These are phyloP conservation scores for Raffaelea deltoideospora DNA, from an alignment of 2,329 filamentous ascomycete genomes.

Conservation along the genomic window DNA sequence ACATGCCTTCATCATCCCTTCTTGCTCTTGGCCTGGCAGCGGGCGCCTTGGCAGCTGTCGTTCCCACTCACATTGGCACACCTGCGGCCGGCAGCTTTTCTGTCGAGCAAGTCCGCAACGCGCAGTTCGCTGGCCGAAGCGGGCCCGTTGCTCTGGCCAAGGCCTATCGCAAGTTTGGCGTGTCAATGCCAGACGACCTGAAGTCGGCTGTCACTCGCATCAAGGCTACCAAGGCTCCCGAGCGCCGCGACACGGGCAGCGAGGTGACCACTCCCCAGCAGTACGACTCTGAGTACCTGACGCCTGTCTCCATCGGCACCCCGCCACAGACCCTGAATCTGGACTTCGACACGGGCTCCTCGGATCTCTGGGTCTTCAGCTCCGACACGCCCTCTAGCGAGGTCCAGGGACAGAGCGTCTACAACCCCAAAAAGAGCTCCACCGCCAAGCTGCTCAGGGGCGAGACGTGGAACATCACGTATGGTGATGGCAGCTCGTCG, in stretches of 20 bases:
- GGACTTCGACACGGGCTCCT: conserved; percentile 18
- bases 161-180: conserved; percentile 22
- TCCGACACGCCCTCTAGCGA: conserved; percentile 12
- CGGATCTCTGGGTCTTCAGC: conserved; percentile 21
- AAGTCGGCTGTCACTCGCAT: conserved; percentile 12
- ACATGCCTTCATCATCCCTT: conserved; percentile 5
- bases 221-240: conserved; percentile 4
- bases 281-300: conserved; percentile 22
- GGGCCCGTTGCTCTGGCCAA: conserved; percentile 20
- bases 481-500: conserved; percentile 18
- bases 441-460: conserved; percentile 14
- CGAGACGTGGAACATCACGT: conserved; percentile 16
- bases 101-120: conserved; percentile 13
- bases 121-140: conserved; percentile 15
- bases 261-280: conserved; percentile 13
- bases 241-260: conserved; percentile 16
- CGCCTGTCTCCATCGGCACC: conserved; percentile 25
- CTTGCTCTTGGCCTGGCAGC: conserved; percentile 4
- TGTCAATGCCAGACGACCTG: conserved; percentile 17
- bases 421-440: conserved; percentile 15
- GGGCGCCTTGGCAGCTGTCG: conserved; percentile 2
- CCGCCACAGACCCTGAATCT: conserved; percentile 15
- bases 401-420: conserved; percentile 14
- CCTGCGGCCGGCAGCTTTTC: conserved; percentile 1
- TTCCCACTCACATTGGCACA: conserved; percentile 3